These are phyloP conservation scores for Colletotrichum simmondsii DNA, from an alignment of 2,329 filamentous ascomycete genomes.

Conservation along the genomic window DNA sequence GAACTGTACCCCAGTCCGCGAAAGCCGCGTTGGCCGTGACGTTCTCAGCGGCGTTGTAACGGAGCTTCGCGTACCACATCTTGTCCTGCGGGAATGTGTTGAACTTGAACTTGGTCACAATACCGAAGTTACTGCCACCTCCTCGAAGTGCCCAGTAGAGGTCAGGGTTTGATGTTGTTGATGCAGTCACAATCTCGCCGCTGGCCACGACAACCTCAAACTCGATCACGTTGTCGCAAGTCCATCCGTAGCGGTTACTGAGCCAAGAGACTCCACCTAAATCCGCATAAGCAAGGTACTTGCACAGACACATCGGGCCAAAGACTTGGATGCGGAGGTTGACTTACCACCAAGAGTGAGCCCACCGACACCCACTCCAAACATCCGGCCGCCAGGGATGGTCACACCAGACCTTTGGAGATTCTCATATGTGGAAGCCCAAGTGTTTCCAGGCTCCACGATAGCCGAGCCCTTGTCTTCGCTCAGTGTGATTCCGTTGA, in stretches of 20 bases:
- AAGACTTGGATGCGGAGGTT: no score
- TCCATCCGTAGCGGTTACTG: constrained; percentile 50
- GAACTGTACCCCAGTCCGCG: neutral
- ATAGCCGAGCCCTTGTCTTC: constrained; percentile 42
- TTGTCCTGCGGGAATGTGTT: constrained; percentile 32
- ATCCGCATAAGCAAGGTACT: neutral
- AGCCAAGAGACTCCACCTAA: constrained; percentile 55
- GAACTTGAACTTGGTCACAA: constrained; percentile 41
- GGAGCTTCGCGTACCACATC: neutral
- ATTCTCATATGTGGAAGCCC: constrained; percentile 50
- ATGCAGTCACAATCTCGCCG: constrained; percentile 51
- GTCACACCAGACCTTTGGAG: constrained; percentile 46
- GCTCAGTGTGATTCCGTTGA: constrained; percentile 46
- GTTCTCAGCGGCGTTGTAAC: neutral
- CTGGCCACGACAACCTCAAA: constrained; percentile 53
- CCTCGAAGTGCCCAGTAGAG: constrained; percentile 57
- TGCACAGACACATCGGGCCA: no score
- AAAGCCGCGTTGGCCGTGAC: neutral
- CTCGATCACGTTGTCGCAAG: constrained; percentile 51
- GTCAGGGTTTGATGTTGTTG: constrained; percentile 45
- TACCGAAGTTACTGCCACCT: constrained; percentile 56
- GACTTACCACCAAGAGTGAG: constrained; percentile 46
- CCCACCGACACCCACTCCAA: constrained; percentile 53
- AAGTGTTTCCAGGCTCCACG: constrained; percentile 51
- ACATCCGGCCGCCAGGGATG: constrained; percentile 51